Conservation (phyloP, 2,329 filamentous ascomycete species). For the Neonectria coccinea region DNA sequence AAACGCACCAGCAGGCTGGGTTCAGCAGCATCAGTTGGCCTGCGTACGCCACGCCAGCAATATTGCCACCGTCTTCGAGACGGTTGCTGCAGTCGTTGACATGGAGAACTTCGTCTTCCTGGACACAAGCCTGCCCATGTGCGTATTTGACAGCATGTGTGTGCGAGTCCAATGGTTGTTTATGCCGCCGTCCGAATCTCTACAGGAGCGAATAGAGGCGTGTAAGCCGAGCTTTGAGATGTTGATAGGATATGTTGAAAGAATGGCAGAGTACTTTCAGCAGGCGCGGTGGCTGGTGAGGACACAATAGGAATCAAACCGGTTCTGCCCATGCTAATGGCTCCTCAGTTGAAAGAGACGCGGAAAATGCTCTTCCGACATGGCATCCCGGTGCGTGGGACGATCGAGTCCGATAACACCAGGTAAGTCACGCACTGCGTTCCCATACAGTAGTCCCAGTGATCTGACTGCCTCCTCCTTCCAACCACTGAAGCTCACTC, state of each 20-base stretch:
- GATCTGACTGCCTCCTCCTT: not conserved
- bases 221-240: slow-evolving; percentile 8
- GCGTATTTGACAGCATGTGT: slow-evolving; percentile 15
- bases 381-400: not conserved
- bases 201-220: slow-evolving; percentile 9
- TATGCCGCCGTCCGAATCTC: slow-evolving; percentile 1
- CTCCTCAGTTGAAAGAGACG: slow-evolving; percentile 5
- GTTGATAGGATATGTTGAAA: slow-evolving; percentile 13
- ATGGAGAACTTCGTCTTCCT: slow-evolving; percentile 19
- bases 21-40: slow-evolving; percentile 12
- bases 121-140: slow-evolving; percentile 18
- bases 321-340: not conserved
- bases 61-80: slow-evolving; percentile 14
- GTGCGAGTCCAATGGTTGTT: slow-evolving; percentile 19
- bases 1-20: slow-evolving; percentile 7
- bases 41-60: slow-evolving; percentile 15
- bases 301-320: not conserved
- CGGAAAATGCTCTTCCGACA: slow-evolving; percentile 11
- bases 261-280: slow-evolving; percentile 14
- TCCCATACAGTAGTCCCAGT: not conserved
- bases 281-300: slow-evolving; percentile 18
- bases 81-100: not conserved
- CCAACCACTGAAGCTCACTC: not conserved
- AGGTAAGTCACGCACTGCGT: slow-evolving; percentile 1
- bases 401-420: not conserved